Evolutionary conservation across 768 basidiomycete genomes (phyloP), one percentile per base, ranked within the genome.

Genomic region (Mrakia hoshinonis): DNA sequence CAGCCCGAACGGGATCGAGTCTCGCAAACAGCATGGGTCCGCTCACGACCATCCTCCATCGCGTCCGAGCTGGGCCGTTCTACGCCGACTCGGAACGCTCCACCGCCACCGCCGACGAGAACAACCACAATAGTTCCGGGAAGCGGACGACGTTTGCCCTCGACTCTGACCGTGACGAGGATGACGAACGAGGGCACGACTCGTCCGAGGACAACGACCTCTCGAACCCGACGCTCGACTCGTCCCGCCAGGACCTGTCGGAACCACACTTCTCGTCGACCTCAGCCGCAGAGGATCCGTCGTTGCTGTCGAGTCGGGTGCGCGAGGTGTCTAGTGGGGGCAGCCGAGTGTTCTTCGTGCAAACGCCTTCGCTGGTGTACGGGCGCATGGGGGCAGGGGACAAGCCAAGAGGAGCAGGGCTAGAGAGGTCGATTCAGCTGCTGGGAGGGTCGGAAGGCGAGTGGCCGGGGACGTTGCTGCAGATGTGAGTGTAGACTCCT

Each of bases 271-370:
- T 72, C 29, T 49, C 64, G 4, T 52, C 39, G n/a, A 36, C 54
- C 5, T 51, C 55, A 29, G 64, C 70, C 5, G 70, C 64, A n/a
- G 70, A 72, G 11, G 70, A 72, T 38, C 70, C 70, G 24, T 72
- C 70, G 22, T 65, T 72, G 22, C 64, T 66, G n/a, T 66, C 70
- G 11, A 49, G 18, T 34, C 58, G 55, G 26, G 60, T 72, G 13
- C 64, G 70, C 13, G 52, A 72, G 65, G 65, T 72, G 18, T 54
- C 63, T 9, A 43, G 65, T 12, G 52, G 52, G 26, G 36, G 22
- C 29, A 72, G 34, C 18, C 51, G 65, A 34, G 49, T 72, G 54
- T 72, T 72, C 55, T 72, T 72, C 29, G 70, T 72, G 26, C 31
- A 49, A 31, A 52, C 55, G 34, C 70, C 70, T 3, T 36, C 51